Percentiles rank a stretch among this genome's conserved stretches.
Conservation (phyloP, 1,139 yeast genomes). For the Zygotorulaspora mrakii region DNA sequence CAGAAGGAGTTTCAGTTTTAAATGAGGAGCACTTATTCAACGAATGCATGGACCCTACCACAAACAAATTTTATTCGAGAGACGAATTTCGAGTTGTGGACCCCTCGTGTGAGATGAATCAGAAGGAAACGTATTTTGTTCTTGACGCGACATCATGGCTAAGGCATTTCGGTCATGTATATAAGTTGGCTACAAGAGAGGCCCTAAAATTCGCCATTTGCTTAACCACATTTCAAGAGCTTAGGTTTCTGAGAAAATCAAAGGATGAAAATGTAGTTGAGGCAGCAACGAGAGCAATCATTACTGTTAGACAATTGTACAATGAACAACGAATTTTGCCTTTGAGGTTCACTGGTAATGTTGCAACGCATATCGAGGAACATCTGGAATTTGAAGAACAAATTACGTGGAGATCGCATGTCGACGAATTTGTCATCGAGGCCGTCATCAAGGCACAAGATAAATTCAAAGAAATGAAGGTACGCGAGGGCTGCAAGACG, state of each 20-base stretch:
- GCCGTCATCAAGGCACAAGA: conserved; percentile 36
- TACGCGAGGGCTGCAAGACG: conserved; percentile 6
- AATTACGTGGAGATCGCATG: conserved; percentile 42
- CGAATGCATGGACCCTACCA: conserved; percentile 31
- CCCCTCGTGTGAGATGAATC: conserved; percentile 16
- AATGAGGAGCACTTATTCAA: conserved; percentile 31
- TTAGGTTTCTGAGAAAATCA: conserved; percentile 68
- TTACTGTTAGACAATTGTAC: conserved; percentile 64
- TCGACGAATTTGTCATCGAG: conserved; percentile 41
- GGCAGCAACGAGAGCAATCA: conserved; percentile 76
- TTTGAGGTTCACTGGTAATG: conserved; percentile 62
- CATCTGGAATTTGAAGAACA: conserved; percentile 42
- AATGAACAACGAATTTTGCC: conserved; percentile 56
- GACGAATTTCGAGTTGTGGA: conserved; percentile 14
- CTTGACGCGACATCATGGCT: conserved; percentile 79
- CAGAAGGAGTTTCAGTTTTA: conserved; percentile 15
- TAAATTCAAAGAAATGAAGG: conserved; percentile 23
- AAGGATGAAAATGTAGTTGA: conserved; percentile 73
- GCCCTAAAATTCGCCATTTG: conserved; percentile 62
- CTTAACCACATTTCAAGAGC: conserved; percentile 72
- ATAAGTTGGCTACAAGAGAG: conserved; percentile 60
- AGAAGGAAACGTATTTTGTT: conserved; percentile 51
- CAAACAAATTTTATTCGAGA: conserved; percentile 20
- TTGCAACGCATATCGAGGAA: conserved; percentile 58
- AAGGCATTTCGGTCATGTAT: conserved; percentile 73